Evolutionary conservation across 2,329 filamentous ascomycete genomes (phyloP).

Genomic region (Ciborinia camelliae): DNA sequence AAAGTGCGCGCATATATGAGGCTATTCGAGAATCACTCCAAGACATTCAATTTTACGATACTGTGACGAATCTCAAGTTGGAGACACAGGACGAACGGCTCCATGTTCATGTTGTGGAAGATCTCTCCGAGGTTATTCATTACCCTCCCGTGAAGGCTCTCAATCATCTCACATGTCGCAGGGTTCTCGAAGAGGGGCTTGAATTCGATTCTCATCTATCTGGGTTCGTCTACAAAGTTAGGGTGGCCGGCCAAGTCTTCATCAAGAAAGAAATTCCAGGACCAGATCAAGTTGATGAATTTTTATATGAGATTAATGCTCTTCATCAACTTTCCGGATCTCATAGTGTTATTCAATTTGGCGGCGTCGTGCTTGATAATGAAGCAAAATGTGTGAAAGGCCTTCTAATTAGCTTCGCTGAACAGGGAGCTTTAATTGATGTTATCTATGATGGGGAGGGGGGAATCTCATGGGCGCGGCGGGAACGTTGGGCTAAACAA

Average conservation of each 20-base stretch:
- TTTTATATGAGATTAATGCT: conserved; percentile 95
- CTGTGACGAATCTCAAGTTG: conserved; percentile 91
- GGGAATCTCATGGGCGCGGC: conserved; percentile 61
- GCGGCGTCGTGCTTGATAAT: conserved; percentile 85
- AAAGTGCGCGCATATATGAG: conserved; percentile 89
- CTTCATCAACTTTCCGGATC: conserved; percentile 74
- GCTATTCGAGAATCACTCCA: conserved; percentile 85
- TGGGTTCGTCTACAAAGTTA: conserved; percentile 95
- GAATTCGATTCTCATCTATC: conserved; percentile 90
- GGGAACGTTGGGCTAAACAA: conserved; percentile 85
- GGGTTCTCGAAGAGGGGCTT: conserved; percentile 69
- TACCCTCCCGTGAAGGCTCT: conserved; percentile 75
- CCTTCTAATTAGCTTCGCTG: conserved; percentile 82
- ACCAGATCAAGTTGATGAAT: conserved; percentile 92
- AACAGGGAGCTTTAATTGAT: conserved; percentile 84
- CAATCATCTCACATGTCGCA: conserved; percentile 64
- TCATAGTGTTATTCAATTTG: conserved; percentile 76
- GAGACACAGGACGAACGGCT: conserved; percentile 83
- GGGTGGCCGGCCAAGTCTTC: conserved; percentile 61
- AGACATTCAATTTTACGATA: conserved; percentile 96
- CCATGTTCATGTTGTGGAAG: conserved; percentile 97
- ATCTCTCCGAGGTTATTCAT: conserved; percentile 80
- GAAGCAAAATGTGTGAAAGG: conserved; percentile 72
- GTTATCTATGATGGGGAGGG: conserved; percentile 77
- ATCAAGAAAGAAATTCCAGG: conserved; percentile 99